A percentile compares a stretch with the other conserved stretches of the same genome.
phyloP scores from a whole-genome alignment of 2,329 filamentous ascomycete species.

The Ceratocystis cacaofunesta region DNA sequence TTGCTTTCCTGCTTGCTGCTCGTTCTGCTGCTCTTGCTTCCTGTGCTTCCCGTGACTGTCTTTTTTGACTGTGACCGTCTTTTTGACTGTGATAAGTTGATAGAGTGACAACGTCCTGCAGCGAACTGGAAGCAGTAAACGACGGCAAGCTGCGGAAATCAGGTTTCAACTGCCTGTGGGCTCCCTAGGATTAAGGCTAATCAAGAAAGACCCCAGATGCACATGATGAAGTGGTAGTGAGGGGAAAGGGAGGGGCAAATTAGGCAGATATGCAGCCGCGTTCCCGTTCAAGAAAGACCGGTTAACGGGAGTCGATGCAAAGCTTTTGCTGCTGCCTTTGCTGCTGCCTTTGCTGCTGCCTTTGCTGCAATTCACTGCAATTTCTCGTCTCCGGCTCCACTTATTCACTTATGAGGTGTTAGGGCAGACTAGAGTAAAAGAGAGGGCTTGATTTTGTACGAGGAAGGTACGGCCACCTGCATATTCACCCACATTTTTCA shows the following conservation, averaged over 20 bases:
- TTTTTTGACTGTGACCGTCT: neutral
- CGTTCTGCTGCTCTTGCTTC: neutral
- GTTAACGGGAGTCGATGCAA: neutral
- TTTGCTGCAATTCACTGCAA: neutral
- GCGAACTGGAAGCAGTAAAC: neutral
- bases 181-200: neutral
- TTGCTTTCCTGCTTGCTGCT: neutral
- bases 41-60: neutral
- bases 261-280: neutral
- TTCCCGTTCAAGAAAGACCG: neutral
- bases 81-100: neutral
- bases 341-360: neutral
- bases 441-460: conserved; percentile 1
- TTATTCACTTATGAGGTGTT: neutral
- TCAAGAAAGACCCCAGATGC: neutral
- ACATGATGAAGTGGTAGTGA: neutral
- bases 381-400: neutral
- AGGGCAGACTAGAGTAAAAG: neutral
- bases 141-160: neutral
- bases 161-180: neutral
- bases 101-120: neutral
- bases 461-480: neutral
- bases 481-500: neutral
- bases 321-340: neutral
- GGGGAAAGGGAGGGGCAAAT: neutral